Percentiles rank a stretch among this genome's conserved stretches.
These are phyloP conservation scores for Tetrahymena malaccensis DNA, from an alignment of 73 alveolate genomes.

Conservation along the genomic window DNA sequence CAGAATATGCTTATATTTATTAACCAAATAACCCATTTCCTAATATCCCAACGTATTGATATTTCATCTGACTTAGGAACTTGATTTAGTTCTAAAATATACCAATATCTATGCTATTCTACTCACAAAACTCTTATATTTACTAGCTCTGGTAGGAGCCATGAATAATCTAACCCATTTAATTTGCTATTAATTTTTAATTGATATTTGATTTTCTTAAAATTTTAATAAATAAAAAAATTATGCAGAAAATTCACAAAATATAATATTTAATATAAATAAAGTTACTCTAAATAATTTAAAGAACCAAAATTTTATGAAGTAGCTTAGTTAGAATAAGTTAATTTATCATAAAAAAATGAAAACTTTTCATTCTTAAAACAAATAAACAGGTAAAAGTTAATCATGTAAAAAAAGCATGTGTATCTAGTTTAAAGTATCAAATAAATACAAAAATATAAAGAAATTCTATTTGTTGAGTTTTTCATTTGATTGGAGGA, in stretches of 20 bases:
- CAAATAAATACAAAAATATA: too few relatives aligned
- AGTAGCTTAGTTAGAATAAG: too few relatives aligned
- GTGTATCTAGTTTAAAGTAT: too few relatives aligned
- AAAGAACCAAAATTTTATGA: too few relatives aligned
- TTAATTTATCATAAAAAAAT: not conserved
- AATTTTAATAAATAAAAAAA: too few relatives aligned
- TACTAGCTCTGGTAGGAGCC: not conserved
- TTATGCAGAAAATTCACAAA: not conserved
- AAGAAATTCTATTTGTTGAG: not conserved
- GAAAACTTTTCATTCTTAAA: too few relatives aligned
- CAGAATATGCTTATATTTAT: not conserved
- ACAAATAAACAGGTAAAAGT: too few relatives aligned
- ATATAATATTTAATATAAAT: too few relatives aligned
- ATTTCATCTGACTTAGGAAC: not conserved
- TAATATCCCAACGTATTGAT: not conserved
- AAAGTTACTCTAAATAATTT: too few relatives aligned
- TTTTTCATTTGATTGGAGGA: not conserved
- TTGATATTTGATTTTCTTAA: not conserved
- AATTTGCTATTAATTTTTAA: not conserved
- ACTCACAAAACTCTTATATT: not conserved
- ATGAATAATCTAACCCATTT: not conserved
- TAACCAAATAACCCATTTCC: not conserved
- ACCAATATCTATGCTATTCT: not conserved
- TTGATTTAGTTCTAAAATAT: not conserved
- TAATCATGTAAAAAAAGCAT: too few relatives aligned